Percentiles rank a stretch among this genome's conserved stretches.
Evolutionary conservation across 805 yeast genomes (phyloP).

Genomic region (Starmerella khaoyaiensis): DNA sequence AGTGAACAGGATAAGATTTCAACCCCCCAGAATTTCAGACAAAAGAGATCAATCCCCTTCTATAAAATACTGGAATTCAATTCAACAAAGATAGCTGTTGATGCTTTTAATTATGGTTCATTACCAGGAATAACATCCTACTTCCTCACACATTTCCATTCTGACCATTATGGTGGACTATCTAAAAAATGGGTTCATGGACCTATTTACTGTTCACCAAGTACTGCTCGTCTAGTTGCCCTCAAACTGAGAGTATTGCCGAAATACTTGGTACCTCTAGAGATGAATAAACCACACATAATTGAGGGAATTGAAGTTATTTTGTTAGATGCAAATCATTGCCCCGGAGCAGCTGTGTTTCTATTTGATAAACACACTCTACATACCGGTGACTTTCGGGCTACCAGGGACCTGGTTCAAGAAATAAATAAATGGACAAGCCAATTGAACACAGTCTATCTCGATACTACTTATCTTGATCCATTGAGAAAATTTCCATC

Average conservation of each 20-base stretch:
- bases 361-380: constrained; percentile 44
- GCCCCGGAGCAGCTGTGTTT: constrained; percentile 88
- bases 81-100: constrained; percentile 27
- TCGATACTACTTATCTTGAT: constrained; percentile 82
- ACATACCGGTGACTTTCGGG: constrained; percentile 93
- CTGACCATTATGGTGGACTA: constrained; percentile 89
- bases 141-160: constrained; percentile 57
- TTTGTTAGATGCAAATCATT: constrained; percentile 78
- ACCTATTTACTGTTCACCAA: constrained; percentile 54
- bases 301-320: constrained; percentile 41
- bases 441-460: constrained; percentile 39
- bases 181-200: constrained; percentile 65
- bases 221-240: constrained; percentile 48
- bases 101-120: constrained; percentile 29
- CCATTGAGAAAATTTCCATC: constrained; percentile 66
- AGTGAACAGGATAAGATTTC: background rate
- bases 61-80: constrained; percentile 27
- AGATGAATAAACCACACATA: constrained; percentile 28
- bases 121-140: constrained; percentile 25
- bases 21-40: background rate
- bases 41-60: constrained; percentile 20
- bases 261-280: constrained; percentile 33
- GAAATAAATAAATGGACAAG: constrained; percentile 7
- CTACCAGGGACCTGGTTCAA: constrained; percentile 39
- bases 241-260: constrained; percentile 44